Conservation (phyloP, 2,329 filamentous ascomycete genomes). For the Hypoxylon sp. region DNA sequence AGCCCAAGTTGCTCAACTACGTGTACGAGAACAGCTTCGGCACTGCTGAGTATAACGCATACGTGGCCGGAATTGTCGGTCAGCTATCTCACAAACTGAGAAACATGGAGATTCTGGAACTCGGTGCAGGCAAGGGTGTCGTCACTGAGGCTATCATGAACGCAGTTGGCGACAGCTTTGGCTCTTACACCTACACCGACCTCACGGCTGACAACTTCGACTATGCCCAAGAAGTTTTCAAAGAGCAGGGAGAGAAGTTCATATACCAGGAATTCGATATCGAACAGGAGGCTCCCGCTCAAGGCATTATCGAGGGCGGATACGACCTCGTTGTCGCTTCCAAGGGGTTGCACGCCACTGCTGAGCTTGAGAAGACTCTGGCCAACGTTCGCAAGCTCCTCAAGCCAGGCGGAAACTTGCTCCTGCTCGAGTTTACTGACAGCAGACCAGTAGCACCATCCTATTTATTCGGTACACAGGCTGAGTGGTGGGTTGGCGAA, state of each 20-base stretch:
- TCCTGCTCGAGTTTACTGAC: constrained; percentile 37
- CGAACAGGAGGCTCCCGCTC: constrained; percentile 45
- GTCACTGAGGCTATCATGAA: constrained; percentile 54
- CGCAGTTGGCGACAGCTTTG: constrained; percentile 49
- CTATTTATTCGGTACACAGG: constrained; percentile 13
- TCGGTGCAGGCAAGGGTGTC: constrained; percentile 53
- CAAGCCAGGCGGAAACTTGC: constrained; percentile 56
- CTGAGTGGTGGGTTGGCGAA: constrained; percentile 30
- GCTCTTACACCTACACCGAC: constrained; percentile 60
- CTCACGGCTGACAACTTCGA: constrained; percentile 56
- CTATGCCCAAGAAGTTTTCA: constrained; percentile 49
- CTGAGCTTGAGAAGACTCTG: constrained; percentile 43
- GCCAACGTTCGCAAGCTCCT: constrained; percentile 50
- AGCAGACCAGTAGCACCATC: constrained; percentile 4
- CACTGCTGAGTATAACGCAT: constrained; percentile 11
- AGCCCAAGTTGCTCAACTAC: constrained; percentile 3
- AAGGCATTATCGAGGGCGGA: constrained; percentile 48
- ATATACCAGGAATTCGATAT: constrained; percentile 52
- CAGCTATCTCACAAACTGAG: constrained; percentile 17
- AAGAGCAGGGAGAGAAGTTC: constrained; percentile 47
- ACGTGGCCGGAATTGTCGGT: constrained; percentile 9
- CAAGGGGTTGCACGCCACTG: constrained; percentile 51
- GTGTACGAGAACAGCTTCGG: constrained; percentile 18
- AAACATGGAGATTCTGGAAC: constrained; percentile 20
- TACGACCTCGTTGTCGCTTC: constrained; percentile 54